phyloP scores from a whole-genome alignment of 164 flowering plant genomes.

The Tetracentron sinense region DNA sequence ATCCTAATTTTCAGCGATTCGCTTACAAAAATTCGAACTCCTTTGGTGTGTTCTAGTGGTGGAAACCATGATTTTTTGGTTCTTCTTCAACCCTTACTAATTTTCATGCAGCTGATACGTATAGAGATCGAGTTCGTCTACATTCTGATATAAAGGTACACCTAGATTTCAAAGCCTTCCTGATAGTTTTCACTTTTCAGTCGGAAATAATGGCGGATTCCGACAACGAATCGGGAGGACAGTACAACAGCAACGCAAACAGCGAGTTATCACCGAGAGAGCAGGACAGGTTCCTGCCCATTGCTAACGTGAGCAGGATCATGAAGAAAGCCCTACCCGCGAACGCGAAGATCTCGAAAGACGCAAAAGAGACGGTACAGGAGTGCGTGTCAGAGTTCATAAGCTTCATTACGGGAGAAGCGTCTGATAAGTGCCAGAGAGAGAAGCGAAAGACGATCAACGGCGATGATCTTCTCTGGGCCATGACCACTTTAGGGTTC shows the following conservation, averaged over 20 bases:
- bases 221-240: slow-evolving; percentile 48
- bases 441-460: slow-evolving; percentile 65
- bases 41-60: no score
- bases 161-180: neutral
- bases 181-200: neutral
- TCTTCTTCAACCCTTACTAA: no score
- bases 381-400: slow-evolving; percentile 71
- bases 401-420: slow-evolving; percentile 62
- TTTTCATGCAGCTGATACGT: no score
- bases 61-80: no score
- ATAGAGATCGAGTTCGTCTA: neutral
- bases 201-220: slow-evolving; percentile 42
- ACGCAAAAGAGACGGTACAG: slow-evolving; percentile 64
- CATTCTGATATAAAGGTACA: neutral
- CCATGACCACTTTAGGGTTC: slow-evolving; percentile 61
- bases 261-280: slow-evolving; percentile 45
- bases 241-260: slow-evolving; percentile 13
- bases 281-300: slow-evolving; percentile 55
- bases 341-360: slow-evolving; percentile 60
- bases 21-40: no score
- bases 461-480: slow-evolving; percentile 64
- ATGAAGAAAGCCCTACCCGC: slow-evolving; percentile 61
- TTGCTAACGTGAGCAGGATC: slow-evolving; percentile 62
- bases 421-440: slow-evolving; percentile 59
- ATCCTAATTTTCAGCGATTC: no score